Base-by-base conservation (phyloP, 164 flowering plant species). In the Piper betle region DNA sequence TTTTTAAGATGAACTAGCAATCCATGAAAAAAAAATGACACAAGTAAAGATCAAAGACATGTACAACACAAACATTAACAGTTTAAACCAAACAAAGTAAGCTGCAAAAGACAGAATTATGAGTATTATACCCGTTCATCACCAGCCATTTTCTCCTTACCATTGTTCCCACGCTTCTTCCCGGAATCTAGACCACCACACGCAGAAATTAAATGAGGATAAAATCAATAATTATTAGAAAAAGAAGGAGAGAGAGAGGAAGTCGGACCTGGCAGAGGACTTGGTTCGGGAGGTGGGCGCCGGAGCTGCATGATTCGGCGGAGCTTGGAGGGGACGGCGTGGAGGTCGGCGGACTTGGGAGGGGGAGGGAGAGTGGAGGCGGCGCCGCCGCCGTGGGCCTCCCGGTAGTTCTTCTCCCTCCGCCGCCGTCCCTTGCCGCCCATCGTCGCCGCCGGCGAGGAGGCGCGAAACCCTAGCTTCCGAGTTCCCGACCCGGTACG, bases 311-410 rank as follows among this genome's bases (percentile, higher is more conserved):
- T 62, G 58, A 72, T 37, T 18, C 16, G 4, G 37, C 61, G 67
- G 61, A 64, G 67, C 50, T 64, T 64, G 37, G 88, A 74, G 19
- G 98, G 98, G 40, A 87, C n/a, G 38, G 84, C 85, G 39, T 92
- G 89, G 60, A 79, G 52, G 53, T 84, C 72, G 55, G 77, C 74
- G 20, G 80, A 57, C 42, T 78, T 74, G 8, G 97, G 97, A 1
- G 96, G 91, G 1, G 97, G 97, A 1, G 98, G 91, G 3, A 92
- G 98, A 11, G 98, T 93, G 4, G 87, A 91, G n/a, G 84, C 71
- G 50, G 58, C 60, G 64, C 69, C 54, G 33, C 78, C 86, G n/a
- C 94, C 98, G 62, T 87, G 98, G 1, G 95, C 87, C 17, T 82
- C 87, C 57, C 33, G 62, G 79, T 72, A 87, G 75, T 92, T 92